Conservation (phyloP, 129 eudicot genomes). For the Saussurea involucrata region DNA sequence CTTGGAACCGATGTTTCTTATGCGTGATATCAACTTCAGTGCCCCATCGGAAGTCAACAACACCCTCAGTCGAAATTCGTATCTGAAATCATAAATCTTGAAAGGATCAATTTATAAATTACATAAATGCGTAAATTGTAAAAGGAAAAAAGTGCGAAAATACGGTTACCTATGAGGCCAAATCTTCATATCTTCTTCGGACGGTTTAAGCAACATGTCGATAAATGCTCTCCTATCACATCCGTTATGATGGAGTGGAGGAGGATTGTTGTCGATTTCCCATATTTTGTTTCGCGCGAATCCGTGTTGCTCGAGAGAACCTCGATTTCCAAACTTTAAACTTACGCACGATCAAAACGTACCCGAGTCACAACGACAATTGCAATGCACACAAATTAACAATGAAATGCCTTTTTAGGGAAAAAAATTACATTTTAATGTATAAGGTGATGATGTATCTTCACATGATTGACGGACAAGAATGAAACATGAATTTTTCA, state of each 20-base stretch:
- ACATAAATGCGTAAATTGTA: not conserved
- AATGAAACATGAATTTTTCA: not conserved
- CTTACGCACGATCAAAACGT: not conserved
- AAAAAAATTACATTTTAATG: no score
- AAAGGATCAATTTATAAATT: not conserved
- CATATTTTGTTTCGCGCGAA: conserved; percentile 88
- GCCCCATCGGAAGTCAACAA: conserved; percentile 52
- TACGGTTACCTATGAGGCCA: conserved; percentile 79
- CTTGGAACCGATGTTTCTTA: conserved; percentile 76
- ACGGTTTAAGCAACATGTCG: conserved; percentile 72
- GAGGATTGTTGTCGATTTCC: conserved; percentile 72
- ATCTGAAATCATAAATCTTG: conserved; percentile 39
- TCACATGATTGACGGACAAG: not conserved
- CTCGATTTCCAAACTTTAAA: conserved; percentile 80
- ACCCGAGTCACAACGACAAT: not conserved
- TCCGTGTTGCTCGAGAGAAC: conserved; percentile 88
- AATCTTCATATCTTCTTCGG: conserved; percentile 68
- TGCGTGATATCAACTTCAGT: conserved; percentile 66
- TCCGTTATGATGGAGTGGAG: conserved; percentile 47
- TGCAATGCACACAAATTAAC: not conserved
- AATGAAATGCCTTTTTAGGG: not conserved
- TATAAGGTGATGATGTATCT: not conserved
- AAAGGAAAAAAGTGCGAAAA: not conserved
- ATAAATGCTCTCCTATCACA: conserved; percentile 44
- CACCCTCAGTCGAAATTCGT: conserved; percentile 78